Evolutionary conservation across 2,329 filamentous ascomycete genomes (phyloP), one percentile per base, ranked within the genome.

Genomic region (Stagonosporopsis chrysanthemi): DNA sequence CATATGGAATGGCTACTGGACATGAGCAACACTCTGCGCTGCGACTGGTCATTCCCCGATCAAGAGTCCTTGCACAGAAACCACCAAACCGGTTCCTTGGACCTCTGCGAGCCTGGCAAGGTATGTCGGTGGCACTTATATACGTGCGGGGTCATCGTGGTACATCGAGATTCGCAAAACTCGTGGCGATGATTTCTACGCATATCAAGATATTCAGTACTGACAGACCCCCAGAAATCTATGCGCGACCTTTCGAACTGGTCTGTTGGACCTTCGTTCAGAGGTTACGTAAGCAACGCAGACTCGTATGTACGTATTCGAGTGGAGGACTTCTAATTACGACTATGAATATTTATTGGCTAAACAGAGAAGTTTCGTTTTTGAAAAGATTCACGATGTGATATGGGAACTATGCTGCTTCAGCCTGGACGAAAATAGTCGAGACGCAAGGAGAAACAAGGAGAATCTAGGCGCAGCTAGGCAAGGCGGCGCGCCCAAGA

Each of bases 1-100:
- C 61, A 56, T 6, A 68, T 69, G 65, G 62, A 66, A 43, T 69
- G 64, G 60, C 47, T 69, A 17, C 55, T 67, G 60, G 67, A 69
- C 22, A 63, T 68, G 62, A 59, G 60, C 26, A 46, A 59, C 1
- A 62, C 40, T 6, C 40, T 65, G 19, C 57, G 55, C 14, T 69
- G 67, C 17, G 64, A 67, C 17, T 69, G 67, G 67, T 49, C 44
- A 0, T 66, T 61, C 15, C 15, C 54, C 5, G 46, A 24, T 2
- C 44, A 57, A 17, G 61, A 68, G 35, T 60, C 65, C 6, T 39
- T 65, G 0, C 17, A 33, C 2, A 56, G 28, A 22, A 24, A 52
- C 24, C 54, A 64, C 3, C 56, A 64, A 15, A 68, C 65, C 2
- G 61, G 64, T 0, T 38, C 59, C 3, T 3, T 61, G 5, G 67